Conservation (phyloP, 345 rosid genomes). For the Lepidium didymum region DNA sequence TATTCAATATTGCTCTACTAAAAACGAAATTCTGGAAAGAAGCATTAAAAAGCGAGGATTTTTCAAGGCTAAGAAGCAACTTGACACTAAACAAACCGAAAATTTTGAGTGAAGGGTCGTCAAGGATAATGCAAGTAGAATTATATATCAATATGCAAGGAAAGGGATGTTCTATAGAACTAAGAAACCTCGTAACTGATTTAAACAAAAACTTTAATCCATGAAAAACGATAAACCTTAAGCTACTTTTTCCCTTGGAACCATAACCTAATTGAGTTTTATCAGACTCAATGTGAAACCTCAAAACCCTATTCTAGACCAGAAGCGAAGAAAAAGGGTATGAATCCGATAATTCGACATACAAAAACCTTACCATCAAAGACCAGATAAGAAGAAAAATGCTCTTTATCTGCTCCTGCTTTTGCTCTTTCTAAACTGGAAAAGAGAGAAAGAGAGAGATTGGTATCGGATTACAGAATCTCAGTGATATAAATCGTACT, state of each 20-base stretch:
- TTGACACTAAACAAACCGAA: constrained; percentile 1
- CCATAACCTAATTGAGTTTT: not conserved
- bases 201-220: not conserved
- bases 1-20: constrained; percentile 12
- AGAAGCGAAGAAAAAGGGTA: not conserved
- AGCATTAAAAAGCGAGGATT: not conserved
- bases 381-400: not conserved
- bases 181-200: not conserved
- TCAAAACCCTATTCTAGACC: not conserved
- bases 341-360: not conserved
- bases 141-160: not conserved
- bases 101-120: constrained; percentile 33
- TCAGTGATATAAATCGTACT: not conserved
- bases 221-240: not conserved
- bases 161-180: not conserved
- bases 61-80: constrained; percentile 11
- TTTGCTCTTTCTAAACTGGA: not conserved
- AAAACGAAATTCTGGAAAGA: not conserved
- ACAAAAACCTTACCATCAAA: not conserved
- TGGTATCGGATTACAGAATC: not conserved
- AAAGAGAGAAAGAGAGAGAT: constrained; percentile 1
- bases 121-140: constrained; percentile 11
- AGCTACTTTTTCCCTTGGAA: constrained; percentile 2
- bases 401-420: not conserved
- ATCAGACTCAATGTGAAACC: constrained; percentile 2